Conservation (phyloP, 495 filamentous ascomycete genomes). For the Penicillium nucicola region DNA sequence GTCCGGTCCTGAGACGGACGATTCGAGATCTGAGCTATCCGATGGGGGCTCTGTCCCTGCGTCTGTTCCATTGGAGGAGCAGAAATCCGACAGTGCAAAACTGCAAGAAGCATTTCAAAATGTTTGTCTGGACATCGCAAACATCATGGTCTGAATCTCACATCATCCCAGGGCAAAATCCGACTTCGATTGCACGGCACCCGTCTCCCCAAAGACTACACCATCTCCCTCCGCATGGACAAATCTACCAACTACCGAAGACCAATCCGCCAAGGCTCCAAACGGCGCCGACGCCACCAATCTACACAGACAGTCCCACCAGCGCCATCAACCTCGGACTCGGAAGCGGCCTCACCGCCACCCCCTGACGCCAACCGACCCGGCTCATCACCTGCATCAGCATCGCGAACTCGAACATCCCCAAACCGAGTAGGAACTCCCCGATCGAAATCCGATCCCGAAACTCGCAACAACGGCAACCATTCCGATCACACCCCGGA, state of each 20-base stretch:
- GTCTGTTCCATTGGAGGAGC: not conserved
- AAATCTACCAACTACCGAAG: constrained; percentile 39
- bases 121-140: constrained; percentile 20
- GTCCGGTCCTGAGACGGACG: constrained; percentile 41
- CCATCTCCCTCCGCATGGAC: constrained; percentile 54
- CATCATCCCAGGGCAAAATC: constrained; percentile 49
- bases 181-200: constrained; percentile 57
- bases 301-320: not conserved
- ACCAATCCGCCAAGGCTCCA: constrained; percentile 23
- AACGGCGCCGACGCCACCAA: constrained; percentile 20
- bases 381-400: not conserved
- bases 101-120: constrained; percentile 52
- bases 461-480: not conserved
- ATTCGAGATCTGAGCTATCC: constrained; percentile 33
- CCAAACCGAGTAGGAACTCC: too few relatives aligned
- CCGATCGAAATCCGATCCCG: not conserved
- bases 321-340: constrained; percentile 19
- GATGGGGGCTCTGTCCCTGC: constrained; percentile 3
- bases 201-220: constrained; percentile 56
- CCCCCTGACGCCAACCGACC: not conserved
- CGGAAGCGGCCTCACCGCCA: constrained; percentile 3
- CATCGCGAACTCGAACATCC: not conserved
- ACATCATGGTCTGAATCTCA: not conserved
- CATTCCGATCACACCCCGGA: constrained; percentile 28
- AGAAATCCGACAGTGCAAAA: constrained; percentile 49